Evolutionary conservation across 2,329 filamentous ascomycete species (phyloP), one percentile per base, ranked within the genome.

Genomic region (Pestalotiopsis sp.): DNA sequence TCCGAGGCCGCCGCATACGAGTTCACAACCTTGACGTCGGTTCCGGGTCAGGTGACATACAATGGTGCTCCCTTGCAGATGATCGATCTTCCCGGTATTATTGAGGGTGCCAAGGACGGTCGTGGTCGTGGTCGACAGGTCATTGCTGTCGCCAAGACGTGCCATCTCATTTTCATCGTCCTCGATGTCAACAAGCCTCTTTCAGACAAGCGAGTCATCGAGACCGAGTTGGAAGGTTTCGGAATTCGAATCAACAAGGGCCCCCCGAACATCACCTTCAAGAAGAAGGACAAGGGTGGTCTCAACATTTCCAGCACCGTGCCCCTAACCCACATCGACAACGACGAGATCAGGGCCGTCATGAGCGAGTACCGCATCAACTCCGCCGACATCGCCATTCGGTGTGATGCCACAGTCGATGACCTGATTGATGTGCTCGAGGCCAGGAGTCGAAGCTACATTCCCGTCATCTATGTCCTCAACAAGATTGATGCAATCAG

Each of bases 401-500:
- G 96, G 72, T 99, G 96, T 82, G 96, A 99, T 81, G 96, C 96
- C 68, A 99, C 96, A 2, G 91, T 99, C 72, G 96, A 99, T 82
- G 96, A 99, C 80, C 83, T 99, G 72, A 99, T 99, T 78, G 96
- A 99, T 81, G 84, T 99, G 23, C 88, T 99, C 60, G 96, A 99
- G 81, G 95, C 95, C 61, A 97, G 93, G 86, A 94, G 92, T 79
- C 89, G 96, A 81, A 94, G 93, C 79, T 99, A 99, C 80, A 98
- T 99, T 73, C 96, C 96, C n/a, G 96, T 98, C 72, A 93, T 99
- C 67, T 99, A 99, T 83, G 96, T 97, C 57, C 87, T 99, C 76
- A 99, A 99, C 89, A 99, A 99, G 86, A 99, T 99, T 75, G 96
- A 99, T 82, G 90, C 95, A 67, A 98, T 99, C 80, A 95, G 93